These are phyloP conservation scores for Candida dubliniensis DNA, from an alignment of 1,139 yeast species.

Conservation along the genomic window DNA sequence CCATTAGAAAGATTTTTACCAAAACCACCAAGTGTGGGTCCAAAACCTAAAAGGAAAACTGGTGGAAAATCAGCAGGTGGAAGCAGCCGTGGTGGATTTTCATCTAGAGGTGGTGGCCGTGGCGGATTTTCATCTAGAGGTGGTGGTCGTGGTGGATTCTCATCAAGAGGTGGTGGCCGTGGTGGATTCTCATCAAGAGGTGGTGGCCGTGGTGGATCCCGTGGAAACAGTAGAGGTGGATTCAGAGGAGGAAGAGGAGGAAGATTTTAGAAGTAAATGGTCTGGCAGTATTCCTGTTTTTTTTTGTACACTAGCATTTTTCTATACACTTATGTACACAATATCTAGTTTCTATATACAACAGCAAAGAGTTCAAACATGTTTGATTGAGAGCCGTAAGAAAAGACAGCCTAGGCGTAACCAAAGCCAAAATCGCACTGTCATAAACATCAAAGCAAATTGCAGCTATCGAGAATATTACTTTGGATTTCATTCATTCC, in stretches of 20 bases:
- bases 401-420: background rate
- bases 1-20: slow-evolving; percentile 97
- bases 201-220: slow-evolving; percentile 22
- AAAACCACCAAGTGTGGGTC: slow-evolving; percentile 77
- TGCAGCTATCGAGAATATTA: slow-evolving; percentile 36
- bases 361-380: background rate
- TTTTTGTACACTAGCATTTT: background rate
- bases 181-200: slow-evolving; percentile 42
- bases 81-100: slow-evolving; percentile 37
- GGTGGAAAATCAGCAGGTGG: slow-evolving; percentile 29
- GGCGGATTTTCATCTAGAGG: slow-evolving; percentile 39
- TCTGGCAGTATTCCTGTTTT: background rate
- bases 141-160: slow-evolving; percentile 42
- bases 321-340: too few relatives aligned
- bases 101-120: slow-evolving; percentile 40
- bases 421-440: too few relatives aligned
- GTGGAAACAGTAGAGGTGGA: slow-evolving; percentile 8
- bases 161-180: slow-evolving; percentile 29
- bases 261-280: slow-evolving; percentile 5
- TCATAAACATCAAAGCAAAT: slow-evolving; percentile 5
- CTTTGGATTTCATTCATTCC: slow-evolving; percentile 41
- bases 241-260: slow-evolving; percentile 19
- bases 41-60: slow-evolving; percentile 76
- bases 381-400: background rate
- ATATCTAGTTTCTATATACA: background rate